Percentiles rank a stretch among this genome's conserved stretches.
phyloP scores from a whole-genome alignment of 139 green algal genomes.

The Coccomyxa sp. region DNA sequence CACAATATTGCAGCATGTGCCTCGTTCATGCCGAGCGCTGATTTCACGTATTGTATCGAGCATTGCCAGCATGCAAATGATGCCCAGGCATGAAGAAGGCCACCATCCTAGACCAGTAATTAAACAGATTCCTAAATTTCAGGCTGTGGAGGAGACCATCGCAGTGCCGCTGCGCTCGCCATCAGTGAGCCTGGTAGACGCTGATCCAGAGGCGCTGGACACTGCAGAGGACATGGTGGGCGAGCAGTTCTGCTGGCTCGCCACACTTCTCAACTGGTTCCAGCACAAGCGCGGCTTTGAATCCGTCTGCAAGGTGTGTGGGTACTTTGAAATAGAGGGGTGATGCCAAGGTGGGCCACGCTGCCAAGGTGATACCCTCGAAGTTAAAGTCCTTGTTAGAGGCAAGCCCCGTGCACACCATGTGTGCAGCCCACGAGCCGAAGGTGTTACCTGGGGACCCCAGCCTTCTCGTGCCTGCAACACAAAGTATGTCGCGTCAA shows the following conservation, averaged over 20 bases:
- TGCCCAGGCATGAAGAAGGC: no score
- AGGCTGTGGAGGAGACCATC: no score
- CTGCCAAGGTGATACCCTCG: no score
- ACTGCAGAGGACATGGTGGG: background rate
- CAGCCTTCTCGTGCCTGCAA: background rate
- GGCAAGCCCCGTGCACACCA: background rate
- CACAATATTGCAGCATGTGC: no score
- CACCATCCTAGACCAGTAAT: no score
- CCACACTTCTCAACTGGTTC: conserved; percentile 39
- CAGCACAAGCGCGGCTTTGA: conserved; percentile 11
- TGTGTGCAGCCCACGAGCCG: background rate
- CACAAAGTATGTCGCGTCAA: background rate
- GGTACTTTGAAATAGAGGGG: background rate
- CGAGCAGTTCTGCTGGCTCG: conserved; percentile 9
- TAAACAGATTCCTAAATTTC: no score
- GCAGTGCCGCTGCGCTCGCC: background rate
- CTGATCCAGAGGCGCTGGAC: background rate
- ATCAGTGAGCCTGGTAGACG: background rate
- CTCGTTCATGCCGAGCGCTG: no score
- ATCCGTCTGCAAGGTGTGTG: conserved; percentile 11
- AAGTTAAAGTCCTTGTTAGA: background rate
- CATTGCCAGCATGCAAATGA: no score
- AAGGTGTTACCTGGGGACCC: background rate
- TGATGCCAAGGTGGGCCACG: background rate
- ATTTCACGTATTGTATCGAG: no score